Conservation (phyloP, 805 yeast genomes). For the Cyberlindnera mississippiensis region DNA sequence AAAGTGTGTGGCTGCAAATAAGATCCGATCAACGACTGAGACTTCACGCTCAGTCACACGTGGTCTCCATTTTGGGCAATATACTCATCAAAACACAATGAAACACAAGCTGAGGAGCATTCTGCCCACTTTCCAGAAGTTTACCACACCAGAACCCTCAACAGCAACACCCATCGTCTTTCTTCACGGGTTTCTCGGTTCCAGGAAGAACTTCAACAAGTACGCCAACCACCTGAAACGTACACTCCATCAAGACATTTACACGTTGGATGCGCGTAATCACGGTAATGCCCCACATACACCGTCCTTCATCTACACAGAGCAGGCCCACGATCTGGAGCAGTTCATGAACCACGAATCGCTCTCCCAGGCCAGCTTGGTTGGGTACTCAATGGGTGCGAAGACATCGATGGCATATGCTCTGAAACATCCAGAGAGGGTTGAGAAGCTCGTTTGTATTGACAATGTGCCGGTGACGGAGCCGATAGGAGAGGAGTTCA, state of each 20-base stretch:
- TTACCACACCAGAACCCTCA: constrained; percentile 25
- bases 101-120: constrained; percentile 5
- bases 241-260: constrained; percentile 32
- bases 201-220: constrained; percentile 39
- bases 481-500: constrained; percentile 32
- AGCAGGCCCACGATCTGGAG: constrained; percentile 20
- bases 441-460: constrained; percentile 41
- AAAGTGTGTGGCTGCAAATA: not conserved
- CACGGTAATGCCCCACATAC: constrained; percentile 53
- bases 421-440: constrained; percentile 33
- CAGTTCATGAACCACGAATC: constrained; percentile 15
- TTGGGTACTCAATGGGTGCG: constrained; percentile 64
- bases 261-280: constrained; percentile 49
- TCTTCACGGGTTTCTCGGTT: constrained; percentile 55
- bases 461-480: constrained; percentile 41
- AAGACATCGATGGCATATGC: constrained; percentile 48
- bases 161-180: constrained; percentile 32
- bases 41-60: no score
- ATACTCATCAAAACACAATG: no score
- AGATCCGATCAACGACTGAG: not conserved
- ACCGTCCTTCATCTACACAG: constrained; percentile 34
- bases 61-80: no score
- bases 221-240: constrained; percentile 35
- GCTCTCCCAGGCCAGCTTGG: constrained; percentile 30
- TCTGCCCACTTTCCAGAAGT: constrained; percentile 10